These are phyloP conservation scores for Claviceps capensis DNA, from an alignment of 2,329 filamentous ascomycete genomes.

Conservation along the genomic window DNA sequence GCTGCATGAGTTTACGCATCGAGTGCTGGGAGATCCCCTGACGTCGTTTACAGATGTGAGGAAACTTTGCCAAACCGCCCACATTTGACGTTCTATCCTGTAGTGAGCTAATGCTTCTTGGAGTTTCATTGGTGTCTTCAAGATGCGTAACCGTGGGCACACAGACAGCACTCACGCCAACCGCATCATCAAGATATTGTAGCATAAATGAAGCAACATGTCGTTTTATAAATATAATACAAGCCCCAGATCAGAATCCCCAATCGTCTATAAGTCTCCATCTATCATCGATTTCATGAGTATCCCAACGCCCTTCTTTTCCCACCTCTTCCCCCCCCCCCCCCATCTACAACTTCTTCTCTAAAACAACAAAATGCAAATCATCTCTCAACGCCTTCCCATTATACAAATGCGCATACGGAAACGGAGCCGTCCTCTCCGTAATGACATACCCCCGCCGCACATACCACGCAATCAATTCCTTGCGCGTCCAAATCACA, in stretches of 20 bases:
- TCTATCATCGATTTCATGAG: too few relatives aligned
- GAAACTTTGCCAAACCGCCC: slow-evolving; percentile 3
- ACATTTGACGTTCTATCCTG: slow-evolving; percentile 25
- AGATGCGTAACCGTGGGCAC: too few relatives aligned
- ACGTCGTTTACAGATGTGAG: background rate
- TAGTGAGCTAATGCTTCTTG: slow-evolving; percentile 5
- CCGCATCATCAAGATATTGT: too few relatives aligned
- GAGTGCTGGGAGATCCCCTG: background rate
- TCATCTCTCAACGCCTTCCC: slow-evolving; percentile 27
- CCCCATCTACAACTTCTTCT: slow-evolving; percentile 21
- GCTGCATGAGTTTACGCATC: background rate
- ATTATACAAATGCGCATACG: slow-evolving; percentile 23
- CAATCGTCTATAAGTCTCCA: background rate
- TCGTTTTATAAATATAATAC: too few relatives aligned
- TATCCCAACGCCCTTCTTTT: background rate
- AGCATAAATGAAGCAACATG: too few relatives aligned
- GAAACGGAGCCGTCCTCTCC: slow-evolving; percentile 27
- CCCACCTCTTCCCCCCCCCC: background rate
- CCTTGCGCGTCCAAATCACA: slow-evolving; percentile 28
- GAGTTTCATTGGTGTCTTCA: background rate
- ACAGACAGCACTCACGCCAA: background rate
- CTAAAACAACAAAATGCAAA: slow-evolving; percentile 27
- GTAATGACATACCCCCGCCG: slow-evolving; percentile 27
- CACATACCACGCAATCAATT: slow-evolving; percentile 33
- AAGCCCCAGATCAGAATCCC: too few relatives aligned